Conservation (phyloP, 2,329 filamentous ascomycete genomes). For the Xenoacremonium recifei region DNA sequence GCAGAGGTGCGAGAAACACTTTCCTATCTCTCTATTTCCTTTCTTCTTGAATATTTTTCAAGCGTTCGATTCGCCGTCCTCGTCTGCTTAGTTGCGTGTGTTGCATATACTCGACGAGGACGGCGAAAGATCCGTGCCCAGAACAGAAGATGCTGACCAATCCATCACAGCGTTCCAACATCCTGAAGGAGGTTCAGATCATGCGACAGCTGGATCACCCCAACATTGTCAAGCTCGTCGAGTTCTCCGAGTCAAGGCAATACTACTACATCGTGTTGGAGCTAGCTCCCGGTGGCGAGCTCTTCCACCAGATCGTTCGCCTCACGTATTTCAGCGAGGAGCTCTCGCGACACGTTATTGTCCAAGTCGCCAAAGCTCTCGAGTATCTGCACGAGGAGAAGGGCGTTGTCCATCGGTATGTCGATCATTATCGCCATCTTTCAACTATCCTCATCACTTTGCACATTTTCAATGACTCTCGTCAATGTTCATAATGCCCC, state of each 20-base stretch:
- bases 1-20: conserved; percentile 81
- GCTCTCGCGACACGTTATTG: conserved; percentile 88
- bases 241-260: conserved; percentile 89
- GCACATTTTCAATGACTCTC: too few relatives aligned
- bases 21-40: too few relatives aligned
- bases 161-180: conserved; percentile 79
- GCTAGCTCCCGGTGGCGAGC: conserved; percentile 88
- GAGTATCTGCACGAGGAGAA: conserved; percentile 93
- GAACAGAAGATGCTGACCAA: conserved; percentile 28
- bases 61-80: conserved; percentile 18
- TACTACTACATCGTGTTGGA: conserved; percentile 98
- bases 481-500: conserved; percentile 25
- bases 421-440: conserved; percentile 9
- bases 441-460: not conserved
- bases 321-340: conserved; percentile 98
- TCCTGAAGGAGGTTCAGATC: conserved; percentile 97
- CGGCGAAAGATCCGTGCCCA: conserved; percentile 13
- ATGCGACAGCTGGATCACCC: conserved; percentile 97
- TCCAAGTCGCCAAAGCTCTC: conserved; percentile 90
- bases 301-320: conserved; percentile 98
- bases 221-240: conserved; percentile 90
- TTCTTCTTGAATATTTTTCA: conserved; percentile 21
- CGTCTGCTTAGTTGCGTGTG: conserved; percentile 16
- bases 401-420: conserved; percentile 94
- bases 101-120: conserved; percentile 12